phyloP scores from a whole-genome alignment of 257 asterid genomes.

The Coffea eugenioides region DNA sequence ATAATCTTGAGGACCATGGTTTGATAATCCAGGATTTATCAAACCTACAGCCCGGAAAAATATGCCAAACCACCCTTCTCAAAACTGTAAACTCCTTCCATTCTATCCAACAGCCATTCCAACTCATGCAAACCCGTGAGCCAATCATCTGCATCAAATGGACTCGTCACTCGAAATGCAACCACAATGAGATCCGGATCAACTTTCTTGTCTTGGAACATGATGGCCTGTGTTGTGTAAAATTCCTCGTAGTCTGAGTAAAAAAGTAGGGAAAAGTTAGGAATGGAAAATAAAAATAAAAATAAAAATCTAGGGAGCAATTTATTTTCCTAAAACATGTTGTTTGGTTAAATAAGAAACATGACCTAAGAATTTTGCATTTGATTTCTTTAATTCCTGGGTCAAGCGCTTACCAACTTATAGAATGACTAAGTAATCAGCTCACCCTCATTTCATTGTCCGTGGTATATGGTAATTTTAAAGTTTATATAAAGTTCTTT shows the following conservation, averaged over 20 bases:
- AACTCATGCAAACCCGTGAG: conserved; percentile 54
- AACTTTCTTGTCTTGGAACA: conserved; percentile 39
- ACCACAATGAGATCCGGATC: conserved; percentile 44
- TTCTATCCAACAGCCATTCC: conserved; percentile 36
- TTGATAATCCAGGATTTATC: conserved; percentile 48
- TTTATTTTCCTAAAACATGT: background rate
- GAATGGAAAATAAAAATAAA: too few species aligned
- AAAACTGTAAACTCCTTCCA: conserved; percentile 75
- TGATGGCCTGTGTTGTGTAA: conserved; percentile 45
- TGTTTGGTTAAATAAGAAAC: background rate
- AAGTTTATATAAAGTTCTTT: too few species aligned
- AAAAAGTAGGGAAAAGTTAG: too few species aligned
- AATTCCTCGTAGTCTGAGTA: conserved; percentile 43
- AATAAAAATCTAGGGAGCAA: too few species aligned
- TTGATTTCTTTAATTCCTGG: too few species aligned
- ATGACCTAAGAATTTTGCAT: too few species aligned
- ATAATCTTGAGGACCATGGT: conserved; percentile 56
- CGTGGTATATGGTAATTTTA: too few species aligned
- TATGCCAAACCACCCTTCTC: conserved; percentile 53
- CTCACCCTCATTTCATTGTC: too few species aligned
- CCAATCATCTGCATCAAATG: conserved; percentile 54
- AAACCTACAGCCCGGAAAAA: conserved; percentile 41
- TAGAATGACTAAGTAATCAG: too few species aligned
- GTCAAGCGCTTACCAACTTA: too few species aligned
- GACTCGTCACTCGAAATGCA: conserved; percentile 67